Percentiles rank a stretch among this genome's conserved stretches.
Conservation (phyloP, 257 asterid species). For the Salvia splendens region DNA sequence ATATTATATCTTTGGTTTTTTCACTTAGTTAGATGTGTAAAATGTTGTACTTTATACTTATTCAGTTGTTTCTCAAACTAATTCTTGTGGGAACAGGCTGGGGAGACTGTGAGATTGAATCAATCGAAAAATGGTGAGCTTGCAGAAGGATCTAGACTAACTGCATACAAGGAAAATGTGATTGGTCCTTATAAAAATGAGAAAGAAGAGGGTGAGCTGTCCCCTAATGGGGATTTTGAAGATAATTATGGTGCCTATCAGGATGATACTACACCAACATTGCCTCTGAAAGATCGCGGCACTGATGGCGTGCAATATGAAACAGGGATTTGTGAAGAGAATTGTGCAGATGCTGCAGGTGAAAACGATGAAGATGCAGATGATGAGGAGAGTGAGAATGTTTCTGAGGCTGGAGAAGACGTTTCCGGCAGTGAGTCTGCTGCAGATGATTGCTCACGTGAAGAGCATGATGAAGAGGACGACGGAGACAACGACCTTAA, state of each 20-base stretch:
- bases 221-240: slow-evolving; percentile 76
- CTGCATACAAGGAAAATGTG: slow-evolving; percentile 45
- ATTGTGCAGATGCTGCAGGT: slow-evolving; percentile 55
- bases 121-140: slow-evolving; percentile 53
- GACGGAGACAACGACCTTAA: slow-evolving; percentile 71
- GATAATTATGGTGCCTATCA: slow-evolving; percentile 67
- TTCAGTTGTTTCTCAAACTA: background rate
- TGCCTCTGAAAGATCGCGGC: slow-evolving; percentile 41
- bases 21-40: background rate
- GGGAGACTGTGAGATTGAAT: slow-evolving; percentile 40
- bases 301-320: slow-evolving; percentile 49
- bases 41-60: background rate
- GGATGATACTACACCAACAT: slow-evolving; percentile 47
- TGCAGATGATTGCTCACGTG: slow-evolving; percentile 80
- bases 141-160: slow-evolving; percentile 51
- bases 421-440: slow-evolving; percentile 86
- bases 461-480: slow-evolving; percentile 81
- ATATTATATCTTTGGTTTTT: slow-evolving; percentile 6
- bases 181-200: slow-evolving; percentile 60
- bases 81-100: slow-evolving; percentile 45
- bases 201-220: slow-evolving; percentile 90
- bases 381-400: slow-evolving; percentile 81
- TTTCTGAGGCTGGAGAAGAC: slow-evolving; percentile 76
- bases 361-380: slow-evolving; percentile 69
- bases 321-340: slow-evolving; percentile 52